Percentiles rank a stretch among this genome's conserved stretches.
phyloP scores from a whole-genome alignment of 352 stramenopile genomes.

The Globisporangium alternatum region DNA sequence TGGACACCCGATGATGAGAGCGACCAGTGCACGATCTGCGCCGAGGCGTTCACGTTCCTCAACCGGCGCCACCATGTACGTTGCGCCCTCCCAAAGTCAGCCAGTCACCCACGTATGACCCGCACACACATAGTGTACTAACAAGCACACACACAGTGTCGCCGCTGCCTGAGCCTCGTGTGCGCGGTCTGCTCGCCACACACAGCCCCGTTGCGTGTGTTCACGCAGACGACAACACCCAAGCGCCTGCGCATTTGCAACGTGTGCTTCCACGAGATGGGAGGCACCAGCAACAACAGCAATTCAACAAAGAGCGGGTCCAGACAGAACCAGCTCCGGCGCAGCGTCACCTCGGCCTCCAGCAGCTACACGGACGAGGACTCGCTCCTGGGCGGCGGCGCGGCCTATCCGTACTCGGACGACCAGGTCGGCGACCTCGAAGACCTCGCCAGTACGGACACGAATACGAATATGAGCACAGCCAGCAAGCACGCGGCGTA shows the following conservation, averaged over 20 bases:
- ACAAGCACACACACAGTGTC: constrained; percentile 31
- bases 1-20: constrained; percentile 66
- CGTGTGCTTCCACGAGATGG: constrained; percentile 36
- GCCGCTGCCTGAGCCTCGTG: constrained; percentile 57
- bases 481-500: constrained; percentile 10
- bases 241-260: constrained; percentile 48
- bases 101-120: not conserved
- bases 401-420: constrained; percentile 8
- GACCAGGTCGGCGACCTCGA: not conserved
- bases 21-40: constrained; percentile 52
- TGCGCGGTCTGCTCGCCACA: constrained; percentile 64
- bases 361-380: constrained; percentile 11
- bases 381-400: not conserved
- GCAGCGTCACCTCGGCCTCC: not conserved
- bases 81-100: not conserved
- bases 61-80: constrained; percentile 72
- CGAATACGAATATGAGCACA: not conserved
- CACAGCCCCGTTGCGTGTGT: constrained; percentile 45
- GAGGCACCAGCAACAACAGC: not conserved
- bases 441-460: not conserved
- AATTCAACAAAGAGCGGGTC: not conserved
- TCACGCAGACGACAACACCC: constrained; percentile 35
- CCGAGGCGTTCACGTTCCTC: constrained; percentile 65
- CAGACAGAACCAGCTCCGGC: constrained; percentile 2
- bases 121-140: not conserved